Evolutionary conservation across 164 flowering plant genomes (phyloP), one percentile per base, ranked within the genome.

Genomic region (Vitis rotundifolia): DNA sequence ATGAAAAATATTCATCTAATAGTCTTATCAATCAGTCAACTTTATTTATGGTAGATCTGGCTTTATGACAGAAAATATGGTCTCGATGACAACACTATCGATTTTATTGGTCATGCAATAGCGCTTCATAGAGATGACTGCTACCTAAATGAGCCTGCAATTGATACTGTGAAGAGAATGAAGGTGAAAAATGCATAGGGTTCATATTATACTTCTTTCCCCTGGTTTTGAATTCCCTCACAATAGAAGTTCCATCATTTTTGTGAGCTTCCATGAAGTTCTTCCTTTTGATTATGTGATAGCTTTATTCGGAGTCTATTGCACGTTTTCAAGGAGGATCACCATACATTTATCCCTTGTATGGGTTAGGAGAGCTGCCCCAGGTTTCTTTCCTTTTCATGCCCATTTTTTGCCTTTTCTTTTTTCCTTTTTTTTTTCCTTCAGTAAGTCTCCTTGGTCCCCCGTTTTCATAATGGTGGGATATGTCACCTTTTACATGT

Each of bases 281-380:
- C 12, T 59, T 2, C 69, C 68, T 71, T 52, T 22, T 60, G 60
- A 29, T 71, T 18, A 15, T 70, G 31, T 76, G 22, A 44, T 72
- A 94, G 98, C 88, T 92, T 15, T 94, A 94, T 84, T 79, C 94
- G 10, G 98, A 94, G 78, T 94, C 98, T 61, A 59, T 92, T 73
- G 97, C 97, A 55, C 97, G 97, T 73, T 92, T 92, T 81, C 92
- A 87, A 84, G 98, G 98, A 73, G 97, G 98, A 69, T 94, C 98
- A 10, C 98, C 98, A 11, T 94, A 94, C 76, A 92, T 94, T 58
- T 94, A 94, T 61, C 98, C 98, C 8, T 75, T 94, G 63, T 92
- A 94, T 83, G 98, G 98, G 56, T 73, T 94, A 52, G 98, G 95
- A 79, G 98, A 94, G 75, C 92, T 94, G 16, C 98, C 98, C 49